Conservation (phyloP, 805 yeast species). For the Teunomyces barrocoloradensis region DNA sequence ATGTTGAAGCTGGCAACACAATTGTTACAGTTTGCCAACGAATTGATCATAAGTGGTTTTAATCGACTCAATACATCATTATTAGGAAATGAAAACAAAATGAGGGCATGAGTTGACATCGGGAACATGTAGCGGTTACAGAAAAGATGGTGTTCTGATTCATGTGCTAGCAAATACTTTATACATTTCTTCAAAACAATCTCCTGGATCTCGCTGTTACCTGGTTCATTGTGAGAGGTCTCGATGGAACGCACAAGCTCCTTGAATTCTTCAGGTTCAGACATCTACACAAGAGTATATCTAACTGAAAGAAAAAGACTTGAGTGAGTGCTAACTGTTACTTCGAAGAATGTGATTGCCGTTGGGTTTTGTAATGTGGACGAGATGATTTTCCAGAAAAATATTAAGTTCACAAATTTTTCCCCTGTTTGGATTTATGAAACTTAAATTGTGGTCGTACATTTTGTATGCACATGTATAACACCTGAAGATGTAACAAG, state of each 20-base stretch:
- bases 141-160: constrained; percentile 46
- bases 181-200: constrained; percentile 24
- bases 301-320: background rate
- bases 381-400: background rate
- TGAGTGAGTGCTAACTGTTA: background rate
- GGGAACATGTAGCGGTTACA: constrained; percentile 51
- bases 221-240: constrained; percentile 24
- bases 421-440: background rate
- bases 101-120: constrained; percentile 52
- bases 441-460: no score
- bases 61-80: constrained; percentile 45
- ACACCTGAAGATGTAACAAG: no score
- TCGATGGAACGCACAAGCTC: constrained; percentile 22
- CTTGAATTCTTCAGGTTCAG: constrained; percentile 21
- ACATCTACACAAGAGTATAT: constrained; percentile 2
- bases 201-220: constrained; percentile 26
- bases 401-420: no score
- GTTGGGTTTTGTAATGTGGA: background rate
- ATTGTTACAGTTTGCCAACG: constrained; percentile 47
- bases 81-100: constrained; percentile 59
- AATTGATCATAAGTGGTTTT: constrained; percentile 34
- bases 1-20: constrained; percentile 55
- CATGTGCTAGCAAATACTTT: constrained; percentile 18
- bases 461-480: no score
- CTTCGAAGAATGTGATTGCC: background rate